Percentiles rank a stretch among this genome's conserved stretches.
Evolutionary conservation across 169 alveolate species (phyloP).

Genomic region (Cryptosporidium viatorum): DNA sequence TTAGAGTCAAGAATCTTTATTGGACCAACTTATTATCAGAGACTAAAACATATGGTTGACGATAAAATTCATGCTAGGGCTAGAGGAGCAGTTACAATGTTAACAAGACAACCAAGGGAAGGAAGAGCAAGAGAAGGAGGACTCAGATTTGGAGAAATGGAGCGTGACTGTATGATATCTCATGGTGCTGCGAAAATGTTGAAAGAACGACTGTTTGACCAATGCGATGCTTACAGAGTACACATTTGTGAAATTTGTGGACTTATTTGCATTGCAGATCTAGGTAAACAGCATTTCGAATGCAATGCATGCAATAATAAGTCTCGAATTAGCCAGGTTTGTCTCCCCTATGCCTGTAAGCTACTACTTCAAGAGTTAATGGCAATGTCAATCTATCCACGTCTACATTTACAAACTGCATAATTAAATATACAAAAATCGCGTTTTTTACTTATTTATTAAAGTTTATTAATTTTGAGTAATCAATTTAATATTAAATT

Average conservation of each 20-base stretch:
- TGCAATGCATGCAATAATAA: conserved; percentile 93
- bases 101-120: conserved; percentile 99
- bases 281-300: conserved; percentile 89
- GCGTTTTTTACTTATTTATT: neutral
- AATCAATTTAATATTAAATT: neutral
- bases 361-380: conserved; percentile 96
- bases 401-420: conserved; percentile 84
- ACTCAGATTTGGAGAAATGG: conserved; percentile 99
- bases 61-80: conserved; percentile 99
- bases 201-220: conserved; percentile 98
- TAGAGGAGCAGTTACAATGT: conserved; percentile 98
- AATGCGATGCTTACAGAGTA: conserved; percentile 97
- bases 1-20: conserved; percentile 94
- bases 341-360: conserved; percentile 98
- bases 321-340: conserved; percentile 92
- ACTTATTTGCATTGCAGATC: conserved; percentile 94
- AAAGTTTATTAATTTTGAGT: neutral
- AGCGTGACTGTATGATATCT: conserved; percentile 99
- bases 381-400: conserved; percentile 98
- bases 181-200: conserved; percentile 99
- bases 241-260: conserved; percentile 99
- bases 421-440: neutral
- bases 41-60: conserved; percentile 99
- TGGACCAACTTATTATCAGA: conserved; percentile 99
- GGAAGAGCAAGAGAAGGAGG: conserved; percentile 99